Evolutionary conservation across 2,329 filamentous ascomycete species (phyloP), one percentile per base, ranked within the genome.

Genomic region (Davidsoniella eucalypti): DNA sequence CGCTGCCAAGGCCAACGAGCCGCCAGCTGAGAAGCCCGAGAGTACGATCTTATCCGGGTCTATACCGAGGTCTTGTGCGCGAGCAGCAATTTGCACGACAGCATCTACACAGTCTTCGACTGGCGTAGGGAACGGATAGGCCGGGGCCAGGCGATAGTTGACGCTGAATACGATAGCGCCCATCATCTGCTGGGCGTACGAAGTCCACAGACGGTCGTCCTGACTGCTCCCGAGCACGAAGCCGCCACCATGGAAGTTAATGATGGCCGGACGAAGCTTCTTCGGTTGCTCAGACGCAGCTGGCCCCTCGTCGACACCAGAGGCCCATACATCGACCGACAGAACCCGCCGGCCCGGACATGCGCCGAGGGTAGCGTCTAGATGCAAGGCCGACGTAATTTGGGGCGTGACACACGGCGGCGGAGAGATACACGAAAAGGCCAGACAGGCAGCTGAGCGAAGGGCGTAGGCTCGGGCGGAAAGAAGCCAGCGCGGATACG

Each of bases 171-270:
- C 70, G 18, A 82, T 66, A 25, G 73, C 76, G 48, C 75, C 69
- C 10, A 73, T 64, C 4, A 68, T 64, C 23, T 71, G 63, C 38
- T 73, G 63, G 3, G 79, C 70, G 36, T 69, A 65, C 3, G 70
- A 67, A 5, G 72, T 75, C 67, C 78, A 82, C 40, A 76, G 69
- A 12, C 75, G 72, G 58, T 82, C 79, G 58, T 82, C 75, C 3
- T 74, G 78, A 3, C 72, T 76, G 44, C 69, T 69, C 10, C 80
- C 80, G 29, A 82, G 63, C 5, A 78, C 75, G 63, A 80, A 82
- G 4, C 80, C 80, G 18, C 80, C 80, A 23, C 79, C 79, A 57
- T 84, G 80, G 57, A 79, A 80, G 59, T 81, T 80, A 56, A 83
- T 68, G 25, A 83, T 67, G 16, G 73, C 73, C 0, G 78, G 59